Evolutionary conservation across 805 yeast genomes (phyloP).

Genomic region (Yamadazyma insecticola): DNA sequence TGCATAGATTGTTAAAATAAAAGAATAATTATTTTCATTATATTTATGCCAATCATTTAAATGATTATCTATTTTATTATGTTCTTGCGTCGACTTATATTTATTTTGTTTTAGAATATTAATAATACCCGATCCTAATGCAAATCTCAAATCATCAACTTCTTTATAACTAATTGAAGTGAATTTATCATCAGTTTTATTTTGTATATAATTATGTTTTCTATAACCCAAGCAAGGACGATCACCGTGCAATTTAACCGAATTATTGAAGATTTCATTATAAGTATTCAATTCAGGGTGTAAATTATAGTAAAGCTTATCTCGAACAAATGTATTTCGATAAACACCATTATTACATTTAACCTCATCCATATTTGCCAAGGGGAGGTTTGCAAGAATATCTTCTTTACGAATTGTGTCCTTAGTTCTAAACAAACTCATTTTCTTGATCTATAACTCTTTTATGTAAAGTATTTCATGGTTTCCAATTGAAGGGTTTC

Average conservation of each 20-base stretch:
- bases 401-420: constrained; percentile 1
- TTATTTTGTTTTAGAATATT: constrained; percentile 27
- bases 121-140: constrained; percentile 51
- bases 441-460: no score
- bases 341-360: constrained; percentile 22
- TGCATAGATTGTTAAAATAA: constrained; percentile 26
- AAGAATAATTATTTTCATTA: constrained; percentile 16
- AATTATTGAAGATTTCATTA: constrained; percentile 25
- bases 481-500: no score
- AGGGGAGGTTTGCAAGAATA: constrained; percentile 4
- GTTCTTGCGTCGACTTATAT: constrained; percentile 15
- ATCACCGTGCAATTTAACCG: constrained; percentile 19
- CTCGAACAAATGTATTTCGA: constrained; percentile 16
- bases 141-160: constrained; percentile 36
- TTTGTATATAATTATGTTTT: constrained; percentile 19
- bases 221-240: constrained; percentile 31
- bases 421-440: constrained; percentile 6
- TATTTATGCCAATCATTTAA: constrained; percentile 18
- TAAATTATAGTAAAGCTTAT: constrained; percentile 11
- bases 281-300: constrained; percentile 36
- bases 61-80: constrained; percentile 25
- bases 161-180: constrained; percentile 40
- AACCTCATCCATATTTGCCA: neutral
- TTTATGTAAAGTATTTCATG: no score
- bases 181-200: constrained; percentile 12